Percentiles rank a stretch among this genome's conserved stretches.
phyloP scores from a whole-genome alignment of 1,284 basidiomycete species.

The Rhodotorula sp. region DNA sequence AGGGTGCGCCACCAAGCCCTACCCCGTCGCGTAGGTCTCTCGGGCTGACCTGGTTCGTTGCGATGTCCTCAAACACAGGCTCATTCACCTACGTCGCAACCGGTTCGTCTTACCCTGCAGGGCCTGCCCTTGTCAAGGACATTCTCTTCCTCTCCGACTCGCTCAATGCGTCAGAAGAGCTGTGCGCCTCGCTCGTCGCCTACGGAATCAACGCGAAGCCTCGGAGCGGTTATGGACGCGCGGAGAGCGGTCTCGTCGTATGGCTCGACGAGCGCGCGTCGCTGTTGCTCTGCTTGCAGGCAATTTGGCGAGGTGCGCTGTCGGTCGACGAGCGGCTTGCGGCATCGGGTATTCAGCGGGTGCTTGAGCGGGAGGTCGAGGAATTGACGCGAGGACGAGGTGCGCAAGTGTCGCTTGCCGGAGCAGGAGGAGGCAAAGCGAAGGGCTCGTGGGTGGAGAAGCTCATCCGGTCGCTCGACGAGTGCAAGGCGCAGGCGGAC shows the following conservation, averaged over 20 bases:
- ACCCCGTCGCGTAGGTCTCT: no score
- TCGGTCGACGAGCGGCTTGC: slow-evolving; percentile 42
- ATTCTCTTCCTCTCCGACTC: slow-evolving; percentile 70
- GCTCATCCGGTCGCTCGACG: slow-evolving; percentile 64
- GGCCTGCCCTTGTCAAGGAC: slow-evolving; percentile 61
- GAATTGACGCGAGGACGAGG: slow-evolving; percentile 38
- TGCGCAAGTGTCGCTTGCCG: slow-evolving; percentile 39
- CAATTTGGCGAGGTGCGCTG: slow-evolving; percentile 51
- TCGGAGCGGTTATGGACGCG: slow-evolving; percentile 14
- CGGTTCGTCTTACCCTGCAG: slow-evolving; percentile 60
- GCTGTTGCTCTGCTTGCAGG: slow-evolving; percentile 63
- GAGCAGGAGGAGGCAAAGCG: slow-evolving; percentile 26
- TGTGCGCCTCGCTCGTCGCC: slow-evolving; percentile 67
- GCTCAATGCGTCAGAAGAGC: slow-evolving; percentile 71
- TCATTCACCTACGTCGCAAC: slow-evolving; percentile 37
- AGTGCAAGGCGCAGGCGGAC: slow-evolving; percentile 56
- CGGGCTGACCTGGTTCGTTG: background rate
- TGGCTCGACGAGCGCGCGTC: slow-evolving; percentile 66
- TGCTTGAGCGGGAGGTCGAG: slow-evolving; percentile 40
- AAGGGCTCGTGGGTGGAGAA: slow-evolving; percentile 55
- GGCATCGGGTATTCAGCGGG: slow-evolving; percentile 31
- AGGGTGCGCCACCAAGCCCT: slow-evolving; percentile 53
- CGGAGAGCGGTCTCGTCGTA: slow-evolving; percentile 62
- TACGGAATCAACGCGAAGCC: slow-evolving; percentile 55
- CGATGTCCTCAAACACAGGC: slow-evolving; percentile 15